Evolutionary conservation across 176 grass and related monocot species (phyloP).

Genomic region (Oryza glumipatula): DNA sequence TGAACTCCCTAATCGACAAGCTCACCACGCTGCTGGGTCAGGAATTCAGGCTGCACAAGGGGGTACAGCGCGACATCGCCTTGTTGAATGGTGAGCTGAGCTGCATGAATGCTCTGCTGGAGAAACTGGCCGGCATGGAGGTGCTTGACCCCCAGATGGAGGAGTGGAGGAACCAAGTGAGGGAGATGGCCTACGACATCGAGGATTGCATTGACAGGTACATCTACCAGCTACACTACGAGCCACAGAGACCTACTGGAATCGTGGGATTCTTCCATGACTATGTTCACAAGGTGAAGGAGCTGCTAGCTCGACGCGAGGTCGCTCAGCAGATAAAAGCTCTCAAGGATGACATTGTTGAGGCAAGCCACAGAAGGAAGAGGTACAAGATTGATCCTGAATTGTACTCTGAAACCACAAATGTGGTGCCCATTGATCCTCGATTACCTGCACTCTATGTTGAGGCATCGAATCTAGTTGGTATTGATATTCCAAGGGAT

Average conservation of each 20-base stretch:
- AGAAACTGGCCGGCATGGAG: constrained; percentile 8
- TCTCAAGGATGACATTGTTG: constrained; percentile 9
- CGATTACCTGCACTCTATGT: constrained; percentile 21
- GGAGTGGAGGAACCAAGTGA: constrained; percentile 30
- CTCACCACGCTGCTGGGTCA: neutral
- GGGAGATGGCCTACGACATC: constrained; percentile 38
- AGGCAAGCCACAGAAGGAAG: constrained; percentile 15
- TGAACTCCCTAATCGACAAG: neutral
- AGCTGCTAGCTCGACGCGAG: neutral
- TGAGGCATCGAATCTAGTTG: neutral
- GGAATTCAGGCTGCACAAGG: neutral
- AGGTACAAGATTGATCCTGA: constrained; percentile 24
- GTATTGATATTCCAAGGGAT: neutral
- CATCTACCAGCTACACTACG: constrained; percentile 5
- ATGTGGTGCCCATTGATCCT: constrained; percentile 1
- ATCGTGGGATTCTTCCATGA: constrained; percentile 18
- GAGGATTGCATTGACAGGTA: constrained; percentile 34
- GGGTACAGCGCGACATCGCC: neutral
- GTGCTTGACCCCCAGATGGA: neutral
- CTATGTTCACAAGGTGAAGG: neutral
- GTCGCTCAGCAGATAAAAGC: constrained; percentile 18
- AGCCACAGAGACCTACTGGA: neutral
- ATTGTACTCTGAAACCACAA: too few species aligned
- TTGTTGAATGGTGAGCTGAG: neutral
- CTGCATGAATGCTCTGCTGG: neutral